phyloP scores from a whole-genome alignment of 2,329 filamentous ascomycete species.

The Diaporthe australafricana region DNA sequence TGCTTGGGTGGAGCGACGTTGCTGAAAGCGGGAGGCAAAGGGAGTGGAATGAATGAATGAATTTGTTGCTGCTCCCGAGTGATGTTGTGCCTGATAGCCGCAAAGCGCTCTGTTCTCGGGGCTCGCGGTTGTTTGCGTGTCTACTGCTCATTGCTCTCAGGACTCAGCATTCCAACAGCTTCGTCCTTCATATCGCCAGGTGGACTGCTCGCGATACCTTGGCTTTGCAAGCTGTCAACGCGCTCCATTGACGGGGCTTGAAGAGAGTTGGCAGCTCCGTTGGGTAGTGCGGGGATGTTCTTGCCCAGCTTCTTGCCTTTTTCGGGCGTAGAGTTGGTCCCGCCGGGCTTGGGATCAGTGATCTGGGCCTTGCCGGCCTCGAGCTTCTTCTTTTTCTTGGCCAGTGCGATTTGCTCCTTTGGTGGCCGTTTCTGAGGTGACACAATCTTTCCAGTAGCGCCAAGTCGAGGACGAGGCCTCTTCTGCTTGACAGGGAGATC shows the following conservation, averaged over 20 bases:
- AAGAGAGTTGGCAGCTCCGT: constrained; percentile 54
- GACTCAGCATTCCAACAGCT: constrained; percentile 83
- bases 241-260: constrained; percentile 66
- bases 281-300: constrained; percentile 48
- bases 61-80: background rate
- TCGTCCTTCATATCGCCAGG: constrained; percentile 69
- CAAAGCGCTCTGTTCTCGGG: background rate
- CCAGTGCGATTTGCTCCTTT: constrained; percentile 83
- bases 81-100: background rate
- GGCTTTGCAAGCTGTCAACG: constrained; percentile 67
- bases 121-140: background rate
- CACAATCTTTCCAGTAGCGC: constrained; percentile 85
- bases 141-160: constrained; percentile 75
- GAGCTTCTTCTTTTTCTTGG: constrained; percentile 89
- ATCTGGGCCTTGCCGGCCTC: constrained; percentile 64
- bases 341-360: constrained; percentile 54
- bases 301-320: constrained; percentile 64
- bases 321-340: constrained; percentile 50
- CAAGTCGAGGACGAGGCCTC: constrained; percentile 73
- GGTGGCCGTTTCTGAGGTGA: constrained; percentile 85
- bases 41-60: background rate
- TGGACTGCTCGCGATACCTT: constrained; percentile 70
- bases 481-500: constrained; percentile 94
- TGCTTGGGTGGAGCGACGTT: background rate
- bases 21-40: background rate